Percentiles rank a stretch among this genome's conserved stretches.
Evolutionary conservation across 805 yeast species (phyloP).

Genomic region (Wickerhamiella occidentalis): DNA sequence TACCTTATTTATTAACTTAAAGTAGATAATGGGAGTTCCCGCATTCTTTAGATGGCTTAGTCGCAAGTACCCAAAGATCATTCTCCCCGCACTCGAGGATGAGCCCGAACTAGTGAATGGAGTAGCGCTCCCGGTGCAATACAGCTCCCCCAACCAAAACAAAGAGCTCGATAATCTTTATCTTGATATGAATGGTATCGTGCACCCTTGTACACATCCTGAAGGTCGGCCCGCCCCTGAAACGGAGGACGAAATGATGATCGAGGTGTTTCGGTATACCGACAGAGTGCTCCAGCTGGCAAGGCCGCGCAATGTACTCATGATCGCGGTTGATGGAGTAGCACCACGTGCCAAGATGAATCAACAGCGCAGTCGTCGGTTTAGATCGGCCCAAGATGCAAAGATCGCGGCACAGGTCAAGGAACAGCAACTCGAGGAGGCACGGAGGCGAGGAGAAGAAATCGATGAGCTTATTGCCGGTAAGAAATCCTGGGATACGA

Average conservation of each 20-base stretch:
- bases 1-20: too few species aligned
- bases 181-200: conserved; percentile 97
- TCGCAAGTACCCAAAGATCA: conserved; percentile 82
- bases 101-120: conserved; percentile 42
- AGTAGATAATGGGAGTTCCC: conserved; percentile 62
- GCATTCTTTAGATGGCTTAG: conserved; percentile 96
- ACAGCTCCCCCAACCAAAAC: conserved; percentile 73
- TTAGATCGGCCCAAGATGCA: conserved; percentile 85
- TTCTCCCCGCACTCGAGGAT: conserved; percentile 79
- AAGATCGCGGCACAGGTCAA: conserved; percentile 55
- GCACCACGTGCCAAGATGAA: conserved; percentile 98
- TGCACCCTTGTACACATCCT: conserved; percentile 98
- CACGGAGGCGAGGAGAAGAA: conserved; percentile 53
- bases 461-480: conserved; percentile 66
- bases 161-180: conserved; percentile 92
- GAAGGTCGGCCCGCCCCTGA: conserved; percentile 93
- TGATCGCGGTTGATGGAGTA: conserved; percentile 98
- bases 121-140: conserved; percentile 49
- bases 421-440: conserved; percentile 40
- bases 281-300: conserved; percentile 89
- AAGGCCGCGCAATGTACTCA: conserved; percentile 78
- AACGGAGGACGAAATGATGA: conserved; percentile 92
- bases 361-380: conserved; percentile 89
- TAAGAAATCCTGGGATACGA: conserved; percentile 81
- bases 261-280: conserved; percentile 85